These are phyloP conservation scores for Sclerotinia spermophila DNA, from an alignment of 2,329 filamentous ascomycete species.

Conservation along the genomic window DNA sequence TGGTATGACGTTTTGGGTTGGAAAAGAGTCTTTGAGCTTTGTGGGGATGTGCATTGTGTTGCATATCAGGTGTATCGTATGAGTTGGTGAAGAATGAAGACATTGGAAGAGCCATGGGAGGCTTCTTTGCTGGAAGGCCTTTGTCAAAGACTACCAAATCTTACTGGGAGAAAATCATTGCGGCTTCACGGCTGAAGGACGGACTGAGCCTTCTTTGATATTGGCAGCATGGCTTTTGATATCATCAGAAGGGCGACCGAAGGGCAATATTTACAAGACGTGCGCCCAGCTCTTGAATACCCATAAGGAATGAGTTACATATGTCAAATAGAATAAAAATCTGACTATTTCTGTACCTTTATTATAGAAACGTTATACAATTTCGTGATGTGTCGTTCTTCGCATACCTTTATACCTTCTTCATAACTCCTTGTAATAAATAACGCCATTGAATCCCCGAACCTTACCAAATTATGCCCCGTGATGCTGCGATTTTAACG, in stretches of 20 bases:
- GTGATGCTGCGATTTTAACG: slow-evolving; percentile 48
- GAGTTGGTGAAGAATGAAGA: not conserved
- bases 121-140: not conserved
- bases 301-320: not conserved
- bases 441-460: slow-evolving; percentile 22
- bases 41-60: slow-evolving; percentile 6
- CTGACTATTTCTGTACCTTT: not conserved
- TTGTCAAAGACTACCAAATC: not conserved
- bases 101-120: not conserved
- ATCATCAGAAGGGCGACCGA: not conserved
- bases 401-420: slow-evolving; percentile 4
- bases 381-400: slow-evolving; percentile 17
- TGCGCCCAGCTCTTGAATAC: not conserved
- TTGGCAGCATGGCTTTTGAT: not conserved
- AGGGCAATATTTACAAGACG: not conserved
- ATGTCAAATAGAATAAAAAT: not conserved
- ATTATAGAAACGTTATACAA: slow-evolving; percentile 16
- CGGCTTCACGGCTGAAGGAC: not conserved
- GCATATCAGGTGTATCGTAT: not conserved
- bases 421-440: not conserved
- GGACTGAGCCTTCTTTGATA: not conserved
- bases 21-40: not conserved
- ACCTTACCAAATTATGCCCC: not conserved
- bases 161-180: not conserved
- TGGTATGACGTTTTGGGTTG: slow-evolving; percentile 22